Evolutionary conservation across 768 basidiomycete genomes (phyloP).

Genomic region (Rhodotorula babjevae): DNA sequence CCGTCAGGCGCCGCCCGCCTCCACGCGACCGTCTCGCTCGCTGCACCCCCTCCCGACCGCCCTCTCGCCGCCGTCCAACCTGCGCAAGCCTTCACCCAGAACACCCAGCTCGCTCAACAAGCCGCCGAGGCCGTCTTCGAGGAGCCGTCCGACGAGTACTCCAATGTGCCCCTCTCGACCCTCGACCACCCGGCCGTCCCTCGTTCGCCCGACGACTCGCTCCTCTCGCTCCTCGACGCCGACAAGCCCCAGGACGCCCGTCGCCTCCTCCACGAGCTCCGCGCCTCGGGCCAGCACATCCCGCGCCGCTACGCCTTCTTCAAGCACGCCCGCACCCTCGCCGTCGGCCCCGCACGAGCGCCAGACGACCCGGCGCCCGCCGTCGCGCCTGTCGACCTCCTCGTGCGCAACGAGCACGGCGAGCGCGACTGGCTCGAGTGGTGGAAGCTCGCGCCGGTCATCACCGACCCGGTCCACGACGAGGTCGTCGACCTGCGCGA

Average conservation of each 20-base stretch:
- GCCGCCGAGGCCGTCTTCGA: conserved; percentile 15
- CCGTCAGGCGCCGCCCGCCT: not conserved
- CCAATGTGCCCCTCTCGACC: conserved; percentile 14
- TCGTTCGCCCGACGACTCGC: conserved; percentile 16
- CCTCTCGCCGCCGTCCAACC: not conserved
- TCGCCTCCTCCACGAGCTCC: conserved; percentile 1
- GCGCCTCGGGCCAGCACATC: not conserved
- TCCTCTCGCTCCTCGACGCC: conserved; percentile 13
- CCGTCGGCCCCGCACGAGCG: too few species aligned
- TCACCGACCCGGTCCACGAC: not conserved
- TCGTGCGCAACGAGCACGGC: not conserved
- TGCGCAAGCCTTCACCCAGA: not conserved
- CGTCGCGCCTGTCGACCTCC: too few species aligned
- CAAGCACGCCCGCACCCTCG: not conserved
- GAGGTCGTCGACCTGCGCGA: not conserved
- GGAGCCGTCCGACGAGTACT: conserved; percentile 5
- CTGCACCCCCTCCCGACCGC: not conserved
- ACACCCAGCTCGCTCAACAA: not conserved
- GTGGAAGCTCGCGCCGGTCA: conserved; percentile 16
- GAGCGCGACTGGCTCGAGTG: conserved; percentile 17
- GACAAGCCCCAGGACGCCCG: not conserved
- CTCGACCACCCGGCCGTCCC: conserved; percentile 17
- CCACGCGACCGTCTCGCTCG: conserved; percentile 4
- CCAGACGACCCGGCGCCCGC: not conserved
- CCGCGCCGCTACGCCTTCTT: conserved; percentile 3